Evolutionary conservation across 768 basidiomycete species (phyloP).

Genomic region (Tulasnella sp.): DNA sequence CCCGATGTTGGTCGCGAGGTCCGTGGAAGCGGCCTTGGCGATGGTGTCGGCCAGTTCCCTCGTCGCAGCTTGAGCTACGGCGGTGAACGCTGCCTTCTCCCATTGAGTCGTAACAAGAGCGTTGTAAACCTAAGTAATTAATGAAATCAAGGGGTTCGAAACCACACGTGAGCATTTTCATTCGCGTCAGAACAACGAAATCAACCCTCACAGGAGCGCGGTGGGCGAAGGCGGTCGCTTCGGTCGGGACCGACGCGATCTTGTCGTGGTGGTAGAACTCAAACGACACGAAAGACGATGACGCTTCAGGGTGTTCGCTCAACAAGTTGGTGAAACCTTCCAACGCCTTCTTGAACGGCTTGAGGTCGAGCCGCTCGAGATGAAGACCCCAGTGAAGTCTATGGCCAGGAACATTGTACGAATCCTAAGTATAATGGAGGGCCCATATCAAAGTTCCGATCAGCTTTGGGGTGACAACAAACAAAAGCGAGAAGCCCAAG

Average conservation of each 20-base stretch:
- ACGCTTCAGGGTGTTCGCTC: slow-evolving; percentile 5
- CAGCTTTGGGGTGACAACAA: background rate
- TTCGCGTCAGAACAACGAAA: slow-evolving; percentile 4
- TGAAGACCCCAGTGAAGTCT: slow-evolving; percentile 28
- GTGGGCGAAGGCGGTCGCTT: slow-evolving; percentile 31
- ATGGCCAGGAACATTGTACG: slow-evolving; percentile 20
- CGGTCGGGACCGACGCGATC: slow-evolving; percentile 25
- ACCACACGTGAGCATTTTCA: background rate
- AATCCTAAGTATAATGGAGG: slow-evolving; percentile 4
- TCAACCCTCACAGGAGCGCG: slow-evolving; percentile 23
- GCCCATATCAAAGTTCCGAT: background rate
- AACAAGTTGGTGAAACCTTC: slow-evolving; percentile 27
- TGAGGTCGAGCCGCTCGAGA: slow-evolving; percentile 30
- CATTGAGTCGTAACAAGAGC: slow-evolving; percentile 28
- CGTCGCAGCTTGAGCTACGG: background rate
- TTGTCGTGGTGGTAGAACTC: slow-evolving; percentile 31
- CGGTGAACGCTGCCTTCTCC: slow-evolving; percentile 24
- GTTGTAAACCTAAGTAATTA: slow-evolving; percentile 20
- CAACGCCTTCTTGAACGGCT: slow-evolving; percentile 30
- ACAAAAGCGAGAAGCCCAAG: background rate
- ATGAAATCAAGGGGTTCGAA: background rate
- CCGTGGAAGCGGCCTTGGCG: slow-evolving; percentile 18
- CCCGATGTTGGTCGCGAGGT: slow-evolving; percentile 26
- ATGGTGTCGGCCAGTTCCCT: slow-evolving; percentile 19
- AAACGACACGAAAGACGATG: slow-evolving; percentile 10